Conservation (phyloP, 2,329 filamentous ascomycete species). For the Aspergillus hiratsukae region DNA sequence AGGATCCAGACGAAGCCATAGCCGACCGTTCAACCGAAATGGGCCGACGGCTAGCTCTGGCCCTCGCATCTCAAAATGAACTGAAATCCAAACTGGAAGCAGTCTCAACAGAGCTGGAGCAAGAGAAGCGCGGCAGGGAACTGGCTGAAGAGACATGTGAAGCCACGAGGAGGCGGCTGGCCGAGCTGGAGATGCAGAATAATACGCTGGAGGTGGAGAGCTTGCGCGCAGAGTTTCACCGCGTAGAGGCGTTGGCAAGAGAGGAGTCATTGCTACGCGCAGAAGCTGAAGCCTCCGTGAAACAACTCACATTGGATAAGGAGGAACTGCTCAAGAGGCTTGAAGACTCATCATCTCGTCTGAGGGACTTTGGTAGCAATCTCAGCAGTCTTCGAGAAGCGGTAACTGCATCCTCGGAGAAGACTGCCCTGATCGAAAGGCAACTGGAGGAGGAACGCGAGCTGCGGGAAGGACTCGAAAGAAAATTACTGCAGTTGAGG, state of each 20-base stretch:
- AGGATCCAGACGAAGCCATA: constrained; percentile 54
- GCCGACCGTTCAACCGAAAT: constrained; percentile 69
- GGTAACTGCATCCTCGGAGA: constrained; percentile 72
- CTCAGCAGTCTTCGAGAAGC: constrained; percentile 73
- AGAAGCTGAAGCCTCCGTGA: constrained; percentile 69
- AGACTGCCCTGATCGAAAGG: constrained; percentile 69
- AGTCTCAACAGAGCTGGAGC: constrained; percentile 65
- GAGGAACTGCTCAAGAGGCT: constrained; percentile 67
- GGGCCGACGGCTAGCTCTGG: constrained; percentile 74
- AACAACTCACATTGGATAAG: constrained; percentile 81
- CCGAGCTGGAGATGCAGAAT: constrained; percentile 78
- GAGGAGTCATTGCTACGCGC: constrained; percentile 75
- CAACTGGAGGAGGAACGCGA: constrained; percentile 73
- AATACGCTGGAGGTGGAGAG: constrained; percentile 81
- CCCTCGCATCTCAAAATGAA: constrained; percentile 73
- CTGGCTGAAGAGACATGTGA: constrained; percentile 83
- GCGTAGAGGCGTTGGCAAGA: constrained; percentile 69
- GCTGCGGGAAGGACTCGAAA: constrained; percentile 70
- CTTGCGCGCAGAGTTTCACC: constrained; percentile 78
- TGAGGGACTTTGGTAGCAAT: constrained; percentile 65
- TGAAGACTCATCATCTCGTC: constrained; percentile 61
- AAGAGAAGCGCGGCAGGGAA: constrained; percentile 75
- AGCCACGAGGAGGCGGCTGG: constrained; percentile 75
- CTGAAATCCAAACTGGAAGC: constrained; percentile 72
- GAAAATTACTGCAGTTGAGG: constrained; percentile 70